These are phyloP conservation scores for Pichia sp. DNA, from an alignment of 1,139 yeast genomes.

Conservation along the genomic window DNA sequence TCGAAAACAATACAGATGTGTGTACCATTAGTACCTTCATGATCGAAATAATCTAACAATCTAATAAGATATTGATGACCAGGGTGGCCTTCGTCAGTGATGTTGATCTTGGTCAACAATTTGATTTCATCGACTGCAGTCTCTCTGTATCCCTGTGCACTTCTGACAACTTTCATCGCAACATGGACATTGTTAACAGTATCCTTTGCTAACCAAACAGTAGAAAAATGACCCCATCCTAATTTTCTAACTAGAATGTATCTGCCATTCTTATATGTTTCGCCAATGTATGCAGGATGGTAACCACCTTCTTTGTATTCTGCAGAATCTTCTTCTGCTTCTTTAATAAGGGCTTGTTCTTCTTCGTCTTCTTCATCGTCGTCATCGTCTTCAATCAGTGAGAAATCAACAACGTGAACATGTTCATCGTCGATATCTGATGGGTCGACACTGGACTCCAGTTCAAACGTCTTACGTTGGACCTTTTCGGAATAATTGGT, in stretches of 20 bases:
- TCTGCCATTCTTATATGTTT: conserved; percentile 56
- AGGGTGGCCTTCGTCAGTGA: conserved; percentile 58
- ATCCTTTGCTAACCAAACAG: conserved; percentile 85
- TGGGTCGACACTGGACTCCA: neutral
- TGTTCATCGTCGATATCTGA: conserved; percentile 12
- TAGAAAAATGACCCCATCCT: conserved; percentile 92
- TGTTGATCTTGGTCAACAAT: conserved; percentile 48
- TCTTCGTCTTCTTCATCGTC: conserved; percentile 25
- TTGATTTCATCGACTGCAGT: conserved; percentile 86
- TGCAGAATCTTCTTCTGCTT: conserved; percentile 59
- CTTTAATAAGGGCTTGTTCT: conserved; percentile 1
- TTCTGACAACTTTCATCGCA: conserved; percentile 82
- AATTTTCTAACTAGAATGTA: conserved; percentile 73
- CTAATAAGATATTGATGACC: conserved; percentile 72
- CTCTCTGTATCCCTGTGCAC: conserved; percentile 58
- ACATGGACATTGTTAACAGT: conserved; percentile 55
- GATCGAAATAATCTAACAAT: conserved; percentile 71
- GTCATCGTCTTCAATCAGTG: conserved; percentile 15
- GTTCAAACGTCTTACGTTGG: neutral
- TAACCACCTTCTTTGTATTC: conserved; percentile 86
- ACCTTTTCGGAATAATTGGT: too few relatives aligned
- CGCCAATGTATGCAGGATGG: conserved; percentile 82
- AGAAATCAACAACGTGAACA: conserved; percentile 23
- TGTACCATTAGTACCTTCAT: conserved; percentile 75
- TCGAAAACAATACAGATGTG: conserved; percentile 92